Conservation (phyloP, 345 rosid species). For the Brassica juncea region DNA sequence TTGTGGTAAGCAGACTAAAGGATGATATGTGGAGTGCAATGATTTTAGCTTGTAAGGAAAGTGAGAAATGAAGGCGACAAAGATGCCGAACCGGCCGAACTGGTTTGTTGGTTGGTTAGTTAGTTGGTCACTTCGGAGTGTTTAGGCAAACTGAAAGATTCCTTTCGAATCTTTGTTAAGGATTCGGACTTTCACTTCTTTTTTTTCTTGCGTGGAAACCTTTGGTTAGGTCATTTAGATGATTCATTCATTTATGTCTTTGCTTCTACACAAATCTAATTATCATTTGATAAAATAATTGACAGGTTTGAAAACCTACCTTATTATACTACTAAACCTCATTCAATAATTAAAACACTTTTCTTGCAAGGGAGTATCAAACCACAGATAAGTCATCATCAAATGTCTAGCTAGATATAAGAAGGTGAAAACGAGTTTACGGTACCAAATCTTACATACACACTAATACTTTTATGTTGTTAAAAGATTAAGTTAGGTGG, state of each 20-base stretch:
- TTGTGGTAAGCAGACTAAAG: conserved; percentile 2
- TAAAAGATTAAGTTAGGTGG: conserved; percentile 34
- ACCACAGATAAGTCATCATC: conserved; percentile 1
- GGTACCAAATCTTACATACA: not conserved
- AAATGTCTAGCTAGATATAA: not conserved
- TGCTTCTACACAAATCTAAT: conserved; percentile 37
- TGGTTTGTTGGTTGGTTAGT: conserved; percentile 29
- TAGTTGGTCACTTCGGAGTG: conserved; percentile 4
- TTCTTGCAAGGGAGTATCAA: not conserved
- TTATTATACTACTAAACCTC: not conserved
- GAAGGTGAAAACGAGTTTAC: not conserved
- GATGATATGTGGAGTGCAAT: conserved; percentile 1
- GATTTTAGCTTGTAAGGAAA: conserved; percentile 29
- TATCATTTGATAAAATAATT: not conserved
- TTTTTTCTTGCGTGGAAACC: not conserved
- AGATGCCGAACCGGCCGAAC: conserved; percentile 22
- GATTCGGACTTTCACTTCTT: conserved; percentile 24
- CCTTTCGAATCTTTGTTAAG: conserved; percentile 22
- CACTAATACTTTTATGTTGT: not conserved
- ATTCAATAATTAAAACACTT: not conserved
- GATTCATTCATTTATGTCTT: conserved; percentile 31
- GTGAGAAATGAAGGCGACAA: conserved; percentile 29
- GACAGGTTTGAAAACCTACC: not conserved
- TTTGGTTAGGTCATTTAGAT: conserved; percentile 27
- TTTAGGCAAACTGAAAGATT: conserved; percentile 33